Percentiles rank a stretch among this genome's conserved stretches.
These are phyloP conservation scores for Leccinum variicolor DNA, from an alignment of 768 basidiomycete genomes.

Conservation along the genomic window DNA sequence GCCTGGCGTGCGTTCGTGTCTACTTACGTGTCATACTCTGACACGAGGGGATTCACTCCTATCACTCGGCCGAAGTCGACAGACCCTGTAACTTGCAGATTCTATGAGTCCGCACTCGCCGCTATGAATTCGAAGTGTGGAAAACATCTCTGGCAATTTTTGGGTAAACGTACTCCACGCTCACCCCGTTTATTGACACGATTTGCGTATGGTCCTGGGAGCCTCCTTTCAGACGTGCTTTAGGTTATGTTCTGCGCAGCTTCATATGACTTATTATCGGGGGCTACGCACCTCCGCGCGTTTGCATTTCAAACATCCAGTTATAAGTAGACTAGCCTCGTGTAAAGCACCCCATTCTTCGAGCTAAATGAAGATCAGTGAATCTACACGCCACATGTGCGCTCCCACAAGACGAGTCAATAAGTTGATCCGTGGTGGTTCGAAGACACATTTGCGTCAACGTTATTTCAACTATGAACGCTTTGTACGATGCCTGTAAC, in stretches of 20 bases:
- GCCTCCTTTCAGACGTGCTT: neutral
- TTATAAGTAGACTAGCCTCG: neutral
- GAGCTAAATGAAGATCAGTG: neutral
- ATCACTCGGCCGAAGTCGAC: constrained; percentile 15
- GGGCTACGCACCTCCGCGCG: neutral
- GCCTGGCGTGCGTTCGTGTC: no score
- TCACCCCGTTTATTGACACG: neutral
- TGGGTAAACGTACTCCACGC: neutral
- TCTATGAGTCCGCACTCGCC: constrained; percentile 6
- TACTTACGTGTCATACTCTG: constrained; percentile 12
- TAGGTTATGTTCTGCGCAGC: neutral
- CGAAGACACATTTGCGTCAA: neutral
- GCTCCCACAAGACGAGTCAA: neutral
- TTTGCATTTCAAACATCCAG: neutral
- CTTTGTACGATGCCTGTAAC: constrained; percentile 51
- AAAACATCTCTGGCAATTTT: neutral
- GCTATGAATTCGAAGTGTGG: neutral
- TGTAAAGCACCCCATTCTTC: neutral
- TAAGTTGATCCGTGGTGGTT: neutral
- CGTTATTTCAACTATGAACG: constrained; percentile 15
- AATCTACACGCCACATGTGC: neutral
- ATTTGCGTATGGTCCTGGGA: neutral
- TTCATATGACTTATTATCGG: neutral
- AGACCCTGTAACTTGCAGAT: constrained; percentile 13
- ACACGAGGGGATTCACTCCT: constrained; percentile 16